Evolutionary conservation across 2,329 filamentous ascomycete genomes (phyloP), one percentile per base, ranked within the genome.

Genomic region (Ophiocordyceps camponoti-floridani): DNA sequence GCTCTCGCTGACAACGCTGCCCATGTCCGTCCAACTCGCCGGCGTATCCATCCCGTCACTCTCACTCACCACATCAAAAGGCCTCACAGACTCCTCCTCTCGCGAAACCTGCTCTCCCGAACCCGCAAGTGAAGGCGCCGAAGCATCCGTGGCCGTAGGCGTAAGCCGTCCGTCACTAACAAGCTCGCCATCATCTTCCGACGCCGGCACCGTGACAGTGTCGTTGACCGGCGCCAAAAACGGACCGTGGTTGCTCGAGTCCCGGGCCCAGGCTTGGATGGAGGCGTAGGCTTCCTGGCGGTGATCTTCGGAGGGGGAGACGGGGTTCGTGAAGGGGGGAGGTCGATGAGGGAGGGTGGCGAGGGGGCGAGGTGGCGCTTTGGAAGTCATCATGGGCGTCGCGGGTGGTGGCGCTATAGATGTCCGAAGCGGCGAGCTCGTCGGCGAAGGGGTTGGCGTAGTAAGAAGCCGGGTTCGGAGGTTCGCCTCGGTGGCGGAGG

Each of bases 181-280:
- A 9, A 71, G 23, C 23, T 23, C 23, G 5, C 23, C 48, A 47
- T 73, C 70, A 16, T 65, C 65, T 58, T 73, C 73, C 5, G 72
- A 75, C 19, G 67, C 52, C 12, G 71, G 63, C 8, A 64, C 56
- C 4, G 63, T 61, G 2, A 69, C 71, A 1, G 71, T 69, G 19
- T 63, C 64, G 12, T 74, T 73, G 19, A 78, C 65, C 4, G 75
- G 74, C 6, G 75, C 78, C 63, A 78, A 79, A 53, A 79, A 78
- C 3, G 18, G 35, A 18, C n/a, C n/a, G 52, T 68, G 66, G 10
- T 63, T 59, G 53, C 62, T 62, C 4, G 70, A 71, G 47, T 67
- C 62, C 50, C 76, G 68, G 1, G 76, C 75, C 76, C 77, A 80
- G 0, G 76, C 77, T 54, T 80, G 74, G 50, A 80, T 79, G 1